phyloP scores from a whole-genome alignment of 768 basidiomycete genomes.

The Calocera cornea region DNA sequence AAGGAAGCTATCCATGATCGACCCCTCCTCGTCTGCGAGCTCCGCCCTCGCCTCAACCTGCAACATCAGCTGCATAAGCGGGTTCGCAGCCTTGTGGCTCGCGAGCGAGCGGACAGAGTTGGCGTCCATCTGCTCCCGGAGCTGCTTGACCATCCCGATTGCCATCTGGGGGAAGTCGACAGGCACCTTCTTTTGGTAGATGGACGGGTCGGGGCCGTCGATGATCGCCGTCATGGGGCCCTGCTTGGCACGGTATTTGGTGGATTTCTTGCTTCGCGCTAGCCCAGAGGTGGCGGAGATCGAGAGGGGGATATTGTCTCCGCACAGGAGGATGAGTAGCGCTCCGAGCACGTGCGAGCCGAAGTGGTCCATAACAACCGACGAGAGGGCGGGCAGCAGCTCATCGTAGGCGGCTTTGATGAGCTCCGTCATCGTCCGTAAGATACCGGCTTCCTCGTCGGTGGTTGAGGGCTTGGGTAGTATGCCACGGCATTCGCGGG shows the following conservation, averaged over 20 bases:
- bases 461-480: slow-evolving; percentile 37
- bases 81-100: slow-evolving; percentile 62
- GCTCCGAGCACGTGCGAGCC: slow-evolving; percentile 83
- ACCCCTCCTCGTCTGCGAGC: slow-evolving; percentile 44
- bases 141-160: slow-evolving; percentile 33
- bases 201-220: slow-evolving; percentile 28
- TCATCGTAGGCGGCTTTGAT: slow-evolving; percentile 34
- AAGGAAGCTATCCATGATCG: slow-evolving; percentile 69
- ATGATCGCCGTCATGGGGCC: slow-evolving; percentile 74
- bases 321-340: slow-evolving; percentile 57
- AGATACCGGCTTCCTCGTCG: slow-evolving; percentile 43
- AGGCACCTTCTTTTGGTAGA: slow-evolving; percentile 28
- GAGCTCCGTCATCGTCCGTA: slow-evolving; percentile 30
- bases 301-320: slow-evolving; percentile 26
- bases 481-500: slow-evolving; percentile 25
- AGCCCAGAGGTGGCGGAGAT: slow-evolving; percentile 21
- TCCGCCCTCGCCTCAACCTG: slow-evolving; percentile 65
- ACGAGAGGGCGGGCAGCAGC: slow-evolving; percentile 46
- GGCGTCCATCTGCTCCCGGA: slow-evolving; percentile 41
- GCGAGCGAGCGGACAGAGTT: slow-evolving; percentile 71
- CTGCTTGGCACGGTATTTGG: slow-evolving; percentile 67
- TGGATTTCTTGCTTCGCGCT: slow-evolving; percentile 74
- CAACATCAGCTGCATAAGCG: slow-evolving; percentile 60
- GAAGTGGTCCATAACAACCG: slow-evolving; percentile 69
- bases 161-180: slow-evolving; percentile 36